Conservation (phyloP, 805 yeast species). For the Candida takata region DNA sequence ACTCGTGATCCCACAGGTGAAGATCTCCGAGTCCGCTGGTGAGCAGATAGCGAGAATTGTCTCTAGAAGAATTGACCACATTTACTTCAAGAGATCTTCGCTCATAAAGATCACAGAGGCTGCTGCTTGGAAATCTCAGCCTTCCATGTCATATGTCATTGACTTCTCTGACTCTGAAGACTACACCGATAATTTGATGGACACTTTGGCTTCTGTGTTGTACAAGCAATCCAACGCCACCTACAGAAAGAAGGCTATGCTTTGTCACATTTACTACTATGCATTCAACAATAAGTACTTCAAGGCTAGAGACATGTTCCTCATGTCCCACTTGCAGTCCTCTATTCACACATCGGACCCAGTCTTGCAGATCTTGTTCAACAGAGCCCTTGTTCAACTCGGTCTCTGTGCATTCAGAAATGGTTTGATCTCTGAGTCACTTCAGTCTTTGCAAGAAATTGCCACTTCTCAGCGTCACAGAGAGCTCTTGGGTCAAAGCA, state of each 20-base stretch:
- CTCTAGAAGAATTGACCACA: constrained; percentile 80
- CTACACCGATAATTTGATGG: constrained; percentile 52
- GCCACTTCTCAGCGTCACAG: constrained; percentile 79
- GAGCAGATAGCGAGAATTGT: constrained; percentile 67
- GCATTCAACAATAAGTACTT: constrained; percentile 82
- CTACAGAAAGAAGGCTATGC: constrained; percentile 75
- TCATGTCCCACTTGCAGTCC: constrained; percentile 78
- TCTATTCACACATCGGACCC: constrained; percentile 82
- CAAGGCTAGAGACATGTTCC: constrained; percentile 82
- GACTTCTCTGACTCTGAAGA: constrained; percentile 25
- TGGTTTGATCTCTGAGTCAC: constrained; percentile 80
- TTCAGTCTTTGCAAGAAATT: constrained; percentile 80
- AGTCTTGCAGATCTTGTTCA: constrained; percentile 82
- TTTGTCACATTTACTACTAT: constrained; percentile 81
- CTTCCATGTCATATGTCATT: constrained; percentile 20
- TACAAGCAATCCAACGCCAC: constrained; percentile 59
- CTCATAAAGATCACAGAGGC: constrained; percentile 65
- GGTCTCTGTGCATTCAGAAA: constrained; percentile 93
- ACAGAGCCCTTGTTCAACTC: constrained; percentile 91
- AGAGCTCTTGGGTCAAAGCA: constrained; percentile 91
- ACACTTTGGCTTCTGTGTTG: constrained; percentile 56
- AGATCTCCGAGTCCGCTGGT: constrained; percentile 22
- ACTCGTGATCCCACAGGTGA: constrained; percentile 40
- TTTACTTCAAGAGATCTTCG: constrained; percentile 83
- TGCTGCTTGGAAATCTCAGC: constrained; percentile 54